Conservation (phyloP, 805 yeast species). For the Suhomyces tanzawaensis region DNA sequence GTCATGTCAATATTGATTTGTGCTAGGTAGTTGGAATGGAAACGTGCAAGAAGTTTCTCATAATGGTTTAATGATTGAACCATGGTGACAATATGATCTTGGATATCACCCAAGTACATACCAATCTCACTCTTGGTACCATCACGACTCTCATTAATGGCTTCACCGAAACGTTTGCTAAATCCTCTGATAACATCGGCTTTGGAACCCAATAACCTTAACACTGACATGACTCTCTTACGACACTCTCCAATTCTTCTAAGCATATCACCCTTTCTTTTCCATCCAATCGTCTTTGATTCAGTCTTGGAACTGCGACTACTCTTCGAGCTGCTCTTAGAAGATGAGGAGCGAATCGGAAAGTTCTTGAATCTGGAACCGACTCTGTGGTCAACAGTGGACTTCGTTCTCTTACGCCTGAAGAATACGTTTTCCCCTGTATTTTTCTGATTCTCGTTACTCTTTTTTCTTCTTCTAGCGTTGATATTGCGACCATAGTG, state of each 20-base stretch:
- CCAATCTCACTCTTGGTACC: conserved; percentile 62
- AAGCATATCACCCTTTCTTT: conserved; percentile 90
- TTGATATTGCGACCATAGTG: neutral
- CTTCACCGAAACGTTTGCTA: conserved; percentile 85
- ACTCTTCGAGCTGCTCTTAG: conserved; percentile 4
- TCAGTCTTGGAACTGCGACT: conserved; percentile 31
- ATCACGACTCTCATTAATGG: conserved; percentile 8
- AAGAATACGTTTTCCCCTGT: conserved; percentile 24
- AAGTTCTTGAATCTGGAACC: conserved; percentile 4
- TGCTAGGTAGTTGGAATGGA: conserved; percentile 95
- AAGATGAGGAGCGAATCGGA: conserved; percentile 3
- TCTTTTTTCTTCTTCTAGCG: conserved; percentile 7
- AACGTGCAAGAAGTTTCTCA: conserved; percentile 87
- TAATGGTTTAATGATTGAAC: conserved; percentile 92
- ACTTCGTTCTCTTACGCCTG: conserved; percentile 35
- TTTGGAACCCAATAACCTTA: conserved; percentile 81
- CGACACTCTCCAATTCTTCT: conserved; percentile 94
- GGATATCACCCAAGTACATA: conserved; percentile 94
- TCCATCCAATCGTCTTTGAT: conserved; percentile 64
- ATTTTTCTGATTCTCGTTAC: conserved; percentile 3
- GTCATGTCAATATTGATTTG: conserved; percentile 98
- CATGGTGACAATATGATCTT: conserved; percentile 97
- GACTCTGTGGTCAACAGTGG: conserved; percentile 31
- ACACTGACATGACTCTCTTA: conserved; percentile 86
- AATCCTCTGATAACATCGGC: conserved; percentile 98